phyloP scores from a whole-genome alignment of 2,329 filamentous ascomycete species.

The Ascochyta koolunga region DNA sequence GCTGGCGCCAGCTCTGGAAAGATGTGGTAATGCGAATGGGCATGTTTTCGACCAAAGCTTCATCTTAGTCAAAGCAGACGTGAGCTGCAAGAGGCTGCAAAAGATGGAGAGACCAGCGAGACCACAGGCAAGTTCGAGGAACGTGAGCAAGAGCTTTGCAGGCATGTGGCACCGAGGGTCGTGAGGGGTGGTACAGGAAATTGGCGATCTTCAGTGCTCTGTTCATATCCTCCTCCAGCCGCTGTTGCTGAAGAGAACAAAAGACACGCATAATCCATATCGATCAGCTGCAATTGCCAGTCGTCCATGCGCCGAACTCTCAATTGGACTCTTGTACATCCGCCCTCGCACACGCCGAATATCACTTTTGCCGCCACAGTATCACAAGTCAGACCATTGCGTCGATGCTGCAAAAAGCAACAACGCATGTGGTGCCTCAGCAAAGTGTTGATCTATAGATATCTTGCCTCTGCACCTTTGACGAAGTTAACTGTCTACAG shows the following conservation, averaged over 20 bases:
- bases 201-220: constrained; percentile 1
- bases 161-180: constrained; percentile 21
- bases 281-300: not conserved
- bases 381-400: constrained; percentile 1
- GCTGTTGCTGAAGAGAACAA: not conserved
- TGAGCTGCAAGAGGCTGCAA: constrained; percentile 43
- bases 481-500: not conserved
- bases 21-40: constrained; percentile 48
- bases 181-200: not conserved
- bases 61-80: constrained; percentile 47
- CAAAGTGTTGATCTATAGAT: not conserved
- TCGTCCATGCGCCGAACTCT: not conserved
- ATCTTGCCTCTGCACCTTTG: not conserved
- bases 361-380: constrained; percentile 13
- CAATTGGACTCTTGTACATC: not conserved
- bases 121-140: constrained; percentile 17
- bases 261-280: not conserved
- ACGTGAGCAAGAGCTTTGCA: constrained; percentile 20
- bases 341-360: not conserved
- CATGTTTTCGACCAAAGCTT: constrained; percentile 47
- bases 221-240: not conserved
- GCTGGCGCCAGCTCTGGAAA: constrained; percentile 46
- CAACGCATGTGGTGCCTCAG: not conserved
- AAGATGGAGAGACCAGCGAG: constrained; percentile 25
- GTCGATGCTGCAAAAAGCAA: constrained; percentile 2